A percentile compares a stretch with the other conserved stretches of the same genome.
Conservation (phyloP, 2,329 filamentous ascomycete genomes). For the Colletotrichum horii region DNA sequence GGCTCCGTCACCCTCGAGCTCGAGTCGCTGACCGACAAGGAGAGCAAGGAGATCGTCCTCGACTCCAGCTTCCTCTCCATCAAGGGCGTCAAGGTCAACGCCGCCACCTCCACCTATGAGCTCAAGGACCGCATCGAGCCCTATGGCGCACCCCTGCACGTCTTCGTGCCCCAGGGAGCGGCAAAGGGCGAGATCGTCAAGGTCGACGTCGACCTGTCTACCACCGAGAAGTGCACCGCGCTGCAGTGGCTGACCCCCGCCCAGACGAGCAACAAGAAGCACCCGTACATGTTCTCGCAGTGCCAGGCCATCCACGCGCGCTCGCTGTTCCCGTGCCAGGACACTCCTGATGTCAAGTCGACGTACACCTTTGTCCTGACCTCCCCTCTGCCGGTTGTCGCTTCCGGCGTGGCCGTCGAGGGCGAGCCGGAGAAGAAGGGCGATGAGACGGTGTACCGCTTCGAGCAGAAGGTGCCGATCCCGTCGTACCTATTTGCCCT, state of each 20-base stretch:
- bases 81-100: conserved; percentile 72
- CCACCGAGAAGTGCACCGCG: conserved; percentile 87
- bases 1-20: conserved; percentile 80
- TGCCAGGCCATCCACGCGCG: conserved; percentile 96
- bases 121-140: conserved; percentile 74
- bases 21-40: conserved; percentile 75
- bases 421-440: conserved; percentile 53
- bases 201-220: conserved; percentile 73
- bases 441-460: conserved; percentile 75
- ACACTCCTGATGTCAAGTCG: conserved; percentile 97
- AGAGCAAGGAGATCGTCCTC: conserved; percentile 79
- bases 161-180: conserved; percentile 62
- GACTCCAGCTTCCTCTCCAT: conserved; percentile 88
- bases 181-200: conserved; percentile 57
- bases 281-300: conserved; percentile 98
- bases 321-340: conserved; percentile 94
- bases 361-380: conserved; percentile 89
- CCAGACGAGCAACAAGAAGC: conserved; percentile 94
- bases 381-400: conserved; percentile 87
- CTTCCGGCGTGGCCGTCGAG: conserved; percentile 74
- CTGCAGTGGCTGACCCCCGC: conserved; percentile 94
- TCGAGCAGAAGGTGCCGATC: conserved; percentile 90
- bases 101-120: conserved; percentile 68
- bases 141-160: conserved; percentile 74
- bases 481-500: conserved; percentile 95